Base-by-base conservation (phyloP, 768 basidiomycete species). In the Macrolepiota fuliginosa region DNA sequence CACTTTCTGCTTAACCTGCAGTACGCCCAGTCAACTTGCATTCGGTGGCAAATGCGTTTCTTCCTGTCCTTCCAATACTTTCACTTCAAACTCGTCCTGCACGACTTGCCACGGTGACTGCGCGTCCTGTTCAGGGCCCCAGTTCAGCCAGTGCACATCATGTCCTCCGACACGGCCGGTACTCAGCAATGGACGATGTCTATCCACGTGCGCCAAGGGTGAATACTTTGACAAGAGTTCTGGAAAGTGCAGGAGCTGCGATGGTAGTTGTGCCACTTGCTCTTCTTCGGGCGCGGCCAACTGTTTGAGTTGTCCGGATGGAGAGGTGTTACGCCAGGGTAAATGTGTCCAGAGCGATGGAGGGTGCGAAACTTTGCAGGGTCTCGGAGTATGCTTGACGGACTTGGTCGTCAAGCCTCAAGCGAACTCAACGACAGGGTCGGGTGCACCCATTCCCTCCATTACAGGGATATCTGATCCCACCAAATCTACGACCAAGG, bases 41-140 rank as follows among this genome's bases (percentile, higher is more conserved):
- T 84, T 85, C 12, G 73, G 76, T 32, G 94, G 94, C 11, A 83
- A 85, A 72, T 96, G 94, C 68, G 83, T 91, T 50, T 75, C 83
- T 17, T 81, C 84, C 4, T 96, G 93, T 68, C 91, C 94, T 0
- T 80, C 86, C 40, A 85, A 84, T 62, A 83, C 87, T 1, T 89
- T 94, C 74, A 74, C 79, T 56, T 82, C 89, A 11, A 42, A 37
- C 19, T 80, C 86, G 24, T 73, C 83, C 27, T 96, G 94, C 75
- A 69, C 85, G 58, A 67, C 86, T 4, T 96, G 94, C 72, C 93
- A 96, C 62, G 86, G 92, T 0, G 94, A 96, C 69, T 96, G 94
- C 68, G 85, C 84, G 15, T 86, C 89, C 1, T 96, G 94, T 73
- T 85, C 86, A 24, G 92, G 92, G n/a, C 67, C 82, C 22, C 83